Evolutionary conservation across 176 grass and related monocot species (phyloP).

Genomic region (Musa schizocarpa): DNA sequence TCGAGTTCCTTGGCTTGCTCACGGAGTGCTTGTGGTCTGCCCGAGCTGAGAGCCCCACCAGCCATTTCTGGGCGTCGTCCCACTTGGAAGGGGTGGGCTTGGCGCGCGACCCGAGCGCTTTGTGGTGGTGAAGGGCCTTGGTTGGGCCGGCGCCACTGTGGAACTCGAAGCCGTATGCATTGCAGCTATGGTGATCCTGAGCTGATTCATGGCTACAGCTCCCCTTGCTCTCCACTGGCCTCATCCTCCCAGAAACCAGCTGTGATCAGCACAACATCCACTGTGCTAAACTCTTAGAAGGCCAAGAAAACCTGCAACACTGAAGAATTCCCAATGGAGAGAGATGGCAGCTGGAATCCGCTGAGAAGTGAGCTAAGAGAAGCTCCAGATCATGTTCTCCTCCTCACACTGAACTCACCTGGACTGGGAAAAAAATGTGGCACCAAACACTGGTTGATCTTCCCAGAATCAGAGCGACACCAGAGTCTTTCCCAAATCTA

Average conservation of each 20-base stretch:
- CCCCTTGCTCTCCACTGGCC: neutral
- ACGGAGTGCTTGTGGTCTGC: conserved; percentile 26
- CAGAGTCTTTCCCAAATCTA: neutral
- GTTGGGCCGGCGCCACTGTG: neutral
- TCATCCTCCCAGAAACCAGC: neutral
- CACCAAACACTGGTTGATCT: neutral
- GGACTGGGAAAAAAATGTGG: neutral
- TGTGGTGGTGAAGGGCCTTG: conserved; percentile 26
- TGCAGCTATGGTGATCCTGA: neutral
- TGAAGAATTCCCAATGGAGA: neutral
- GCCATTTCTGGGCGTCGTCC: conserved; percentile 99
- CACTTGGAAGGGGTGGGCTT: conserved; percentile 87
- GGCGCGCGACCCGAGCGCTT: conserved; percentile 30
- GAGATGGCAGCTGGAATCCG: neutral
- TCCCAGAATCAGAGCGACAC: neutral
- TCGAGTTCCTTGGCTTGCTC: conserved; percentile 62
- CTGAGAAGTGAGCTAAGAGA: neutral
- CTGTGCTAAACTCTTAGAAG: neutral
- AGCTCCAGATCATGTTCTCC: neutral
- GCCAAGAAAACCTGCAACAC: neutral
- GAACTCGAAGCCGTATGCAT: conserved; percentile 9
- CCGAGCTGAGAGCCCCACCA: conserved; percentile 43
- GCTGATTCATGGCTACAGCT: too few species aligned
- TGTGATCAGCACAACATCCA: too few species aligned
- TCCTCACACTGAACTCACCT: neutral